Conservation (phyloP, 306 rosid species). For the Ochetophila trinervis region DNA sequence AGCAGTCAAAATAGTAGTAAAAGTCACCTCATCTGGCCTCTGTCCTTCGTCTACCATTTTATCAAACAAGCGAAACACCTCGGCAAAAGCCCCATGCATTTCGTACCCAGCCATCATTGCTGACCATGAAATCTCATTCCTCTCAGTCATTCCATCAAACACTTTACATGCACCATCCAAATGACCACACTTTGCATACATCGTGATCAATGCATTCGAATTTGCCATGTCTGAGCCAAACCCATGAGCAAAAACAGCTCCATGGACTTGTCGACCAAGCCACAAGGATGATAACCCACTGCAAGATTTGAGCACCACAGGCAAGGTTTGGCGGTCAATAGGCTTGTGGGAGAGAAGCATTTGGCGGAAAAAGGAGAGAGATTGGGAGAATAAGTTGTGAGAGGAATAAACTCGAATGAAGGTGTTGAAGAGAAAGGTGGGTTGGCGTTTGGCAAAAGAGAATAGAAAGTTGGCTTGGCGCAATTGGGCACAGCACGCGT, state of each 20-base stretch:
- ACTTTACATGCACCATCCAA: slow-evolving; percentile 40
- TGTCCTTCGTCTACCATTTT: slow-evolving; percentile 50
- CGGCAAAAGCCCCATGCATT: slow-evolving; percentile 46
- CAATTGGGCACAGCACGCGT: slow-evolving; percentile 56
- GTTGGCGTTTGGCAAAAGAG: slow-evolving; percentile 51
- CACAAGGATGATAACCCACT: slow-evolving; percentile 41
- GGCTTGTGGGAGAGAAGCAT: slow-evolving; percentile 37
- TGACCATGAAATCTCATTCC: slow-evolving; percentile 50
- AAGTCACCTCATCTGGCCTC: slow-evolving; percentile 51
- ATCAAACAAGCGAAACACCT: slow-evolving; percentile 58
- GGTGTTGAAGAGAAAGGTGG: slow-evolving; percentile 64
- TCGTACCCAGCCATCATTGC: slow-evolving; percentile 60
- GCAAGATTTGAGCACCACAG: slow-evolving; percentile 57
- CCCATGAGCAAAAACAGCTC: slow-evolving; percentile 52
- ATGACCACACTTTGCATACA: slow-evolving; percentile 59
- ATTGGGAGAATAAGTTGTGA: slow-evolving; percentile 40
- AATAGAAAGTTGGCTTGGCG: slow-evolving; percentile 49
- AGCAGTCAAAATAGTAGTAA: slow-evolving; percentile 45
- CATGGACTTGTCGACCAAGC: slow-evolving; percentile 58
- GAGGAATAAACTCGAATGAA: slow-evolving; percentile 57
- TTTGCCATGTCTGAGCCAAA: slow-evolving; percentile 44
- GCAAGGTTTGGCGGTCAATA: slow-evolving; percentile 49
- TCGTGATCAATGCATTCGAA: slow-evolving; percentile 52
- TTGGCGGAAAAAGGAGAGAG: slow-evolving; percentile 47
- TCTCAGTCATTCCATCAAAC: slow-evolving; percentile 49